These are phyloP conservation scores for Tetratostichococcus sp. DNA, from an alignment of 139 green algal species.

Conservation along the genomic window DNA sequence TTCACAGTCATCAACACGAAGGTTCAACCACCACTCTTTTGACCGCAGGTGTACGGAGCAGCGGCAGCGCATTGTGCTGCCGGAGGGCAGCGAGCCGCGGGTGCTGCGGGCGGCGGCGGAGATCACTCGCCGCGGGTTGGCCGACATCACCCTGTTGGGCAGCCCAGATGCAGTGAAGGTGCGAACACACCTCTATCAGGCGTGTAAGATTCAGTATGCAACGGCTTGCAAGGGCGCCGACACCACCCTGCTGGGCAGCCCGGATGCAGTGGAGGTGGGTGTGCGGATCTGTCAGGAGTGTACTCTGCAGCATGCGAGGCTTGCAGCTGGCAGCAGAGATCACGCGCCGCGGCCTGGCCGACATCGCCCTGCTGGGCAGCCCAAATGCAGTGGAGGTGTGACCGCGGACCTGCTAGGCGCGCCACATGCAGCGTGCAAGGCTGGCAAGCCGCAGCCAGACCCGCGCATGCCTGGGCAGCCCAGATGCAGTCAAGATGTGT, in stretches of 20 bases:
- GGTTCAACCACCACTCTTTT: no score
- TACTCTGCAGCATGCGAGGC: no score
- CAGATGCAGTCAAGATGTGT: no score
- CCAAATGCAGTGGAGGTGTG: slow-evolving; percentile 27
- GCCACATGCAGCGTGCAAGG: slow-evolving; percentile 14
- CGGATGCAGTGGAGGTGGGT: no score
- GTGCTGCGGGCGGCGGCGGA: slow-evolving; percentile 69
- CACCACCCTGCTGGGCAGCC: no score
- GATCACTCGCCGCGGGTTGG: slow-evolving; percentile 50
- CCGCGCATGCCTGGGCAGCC: no score
- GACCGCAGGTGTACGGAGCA: slow-evolving; percentile 14
- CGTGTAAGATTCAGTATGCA: slow-evolving; percentile 20
- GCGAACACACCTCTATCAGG: slow-evolving; percentile 5
- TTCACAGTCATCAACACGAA: no score
- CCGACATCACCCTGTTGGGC: slow-evolving; percentile 75
- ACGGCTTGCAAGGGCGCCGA: no score
- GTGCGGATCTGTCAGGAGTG: no score
- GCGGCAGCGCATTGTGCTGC: slow-evolving; percentile 78
- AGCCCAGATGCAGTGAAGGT: slow-evolving; percentile 35
- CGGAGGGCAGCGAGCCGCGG: slow-evolving; percentile 63
- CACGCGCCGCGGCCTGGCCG: slow-evolving; percentile 45
- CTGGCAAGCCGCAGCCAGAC: no score
- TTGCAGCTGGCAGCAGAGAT: slow-evolving; percentile 68
- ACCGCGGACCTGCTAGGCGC: slow-evolving; percentile 8
- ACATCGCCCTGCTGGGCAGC: slow-evolving; percentile 76